A percentile compares a stretch with the other conserved stretches of the same genome.
These are phyloP conservation scores for Tardiomyces blankii DNA, from an alignment of 1,139 yeast genomes.

Conservation along the genomic window DNA sequence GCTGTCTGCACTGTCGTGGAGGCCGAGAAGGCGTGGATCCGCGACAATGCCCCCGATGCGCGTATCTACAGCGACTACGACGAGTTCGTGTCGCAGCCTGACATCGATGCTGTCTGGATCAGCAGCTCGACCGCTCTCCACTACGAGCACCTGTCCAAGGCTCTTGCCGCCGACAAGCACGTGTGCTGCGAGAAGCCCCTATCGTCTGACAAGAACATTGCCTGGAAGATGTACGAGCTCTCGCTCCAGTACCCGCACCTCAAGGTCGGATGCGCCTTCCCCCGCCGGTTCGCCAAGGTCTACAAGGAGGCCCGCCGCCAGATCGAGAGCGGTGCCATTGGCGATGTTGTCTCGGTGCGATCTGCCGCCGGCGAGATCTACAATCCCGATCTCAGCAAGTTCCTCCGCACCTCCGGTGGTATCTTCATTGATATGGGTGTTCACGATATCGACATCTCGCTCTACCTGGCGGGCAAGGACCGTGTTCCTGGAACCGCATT, in stretches of 20 bases:
- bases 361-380: background rate
- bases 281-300: slow-evolving; percentile 4
- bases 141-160: slow-evolving; percentile 6
- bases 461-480: slow-evolving; percentile 7
- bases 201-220: slow-evolving; percentile 1
- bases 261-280: slow-evolving; percentile 6
- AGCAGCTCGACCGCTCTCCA: slow-evolving; percentile 8
- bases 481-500: slow-evolving; percentile 6
- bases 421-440: slow-evolving; percentile 8
- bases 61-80: slow-evolving; percentile 6
- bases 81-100: slow-evolving; percentile 5
- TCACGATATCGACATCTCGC: slow-evolving; percentile 8
- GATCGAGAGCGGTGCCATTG: background rate
- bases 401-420: slow-evolving; percentile 8
- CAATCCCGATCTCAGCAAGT: slow-evolving; percentile 1
- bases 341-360: slow-evolving; percentile 1
- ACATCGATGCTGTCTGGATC: slow-evolving; percentile 6
- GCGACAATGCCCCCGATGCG: slow-evolving; percentile 5
- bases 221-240: slow-evolving; percentile 2
- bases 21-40: slow-evolving; percentile 6
- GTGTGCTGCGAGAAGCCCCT: slow-evolving; percentile 9
- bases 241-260: slow-evolving; percentile 5
- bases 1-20: slow-evolving; percentile 5
- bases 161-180: slow-evolving; percentile 6
- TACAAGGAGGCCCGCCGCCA: slow-evolving; percentile 3